Base-by-base conservation (phyloP, 2,329 filamentous ascomycete genomes). In the Arthroderma sp. region DNA sequence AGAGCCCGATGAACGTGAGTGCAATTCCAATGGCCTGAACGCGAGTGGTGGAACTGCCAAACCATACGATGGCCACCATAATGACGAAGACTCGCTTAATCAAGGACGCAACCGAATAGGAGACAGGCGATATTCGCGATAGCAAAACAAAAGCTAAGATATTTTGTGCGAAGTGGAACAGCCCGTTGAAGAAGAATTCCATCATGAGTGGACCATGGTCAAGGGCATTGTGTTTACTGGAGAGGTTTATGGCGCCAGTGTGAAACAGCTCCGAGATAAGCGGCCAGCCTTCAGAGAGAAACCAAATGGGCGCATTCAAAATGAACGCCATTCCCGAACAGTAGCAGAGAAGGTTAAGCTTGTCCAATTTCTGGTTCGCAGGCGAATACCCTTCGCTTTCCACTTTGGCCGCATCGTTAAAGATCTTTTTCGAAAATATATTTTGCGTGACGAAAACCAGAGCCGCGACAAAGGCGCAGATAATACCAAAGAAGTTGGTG, bases 1-100 rank as follows among this genome's bases (percentile, higher is more conserved):
- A 98, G 9, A 98, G 73, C 0, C 91, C 91, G 29, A 94, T 56
- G 59, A 95, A 94, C 0, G 91, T 98, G 38, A 98, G 75, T 3
- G 67, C 75, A 56, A 98, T 95, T 10, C 91, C 91, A 36, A 83
- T 71, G 1, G 78, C 85, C 63, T 98, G 91, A 10, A 93, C 63
- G 10, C 72, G 73, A 4, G 85, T 95, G 30, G 91, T 94, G 1
- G 83, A 78, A 62, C 81, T 95, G 51, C 86, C 83, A 66, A 96
- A 98, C 91, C 91, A 98, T 53, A 96, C 68, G 50, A 98, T 89
- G 5, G 91, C 87, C 54, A 94, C 83, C 47, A 91, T 77, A 55
- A 98, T 94, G 57, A 98, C 89, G 58, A 94, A 95, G 8, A 98
- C 91, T 40, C 91, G 83, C 68, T 98, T 98, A 65, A 98, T 91